A percentile compares a stretch with the other conserved stretches of the same genome.
Conservation (phyloP, 345 rosid genomes). For the Triadica sebifera region DNA sequence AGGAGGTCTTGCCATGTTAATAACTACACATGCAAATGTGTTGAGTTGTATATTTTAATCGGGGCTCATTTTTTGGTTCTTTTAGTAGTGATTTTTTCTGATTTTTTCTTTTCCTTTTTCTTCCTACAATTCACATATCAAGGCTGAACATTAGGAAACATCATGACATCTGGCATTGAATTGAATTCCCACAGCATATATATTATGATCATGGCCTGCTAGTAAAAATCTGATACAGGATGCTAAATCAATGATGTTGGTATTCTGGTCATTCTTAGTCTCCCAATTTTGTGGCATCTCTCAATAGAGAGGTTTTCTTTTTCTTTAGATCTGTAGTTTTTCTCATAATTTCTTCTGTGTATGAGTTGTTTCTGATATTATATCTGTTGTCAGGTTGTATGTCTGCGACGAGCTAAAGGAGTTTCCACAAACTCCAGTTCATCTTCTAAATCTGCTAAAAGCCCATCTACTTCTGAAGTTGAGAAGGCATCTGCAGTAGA, state of each 20-base stretch:
- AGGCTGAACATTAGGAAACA: not conserved
- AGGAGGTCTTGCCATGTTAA: not conserved
- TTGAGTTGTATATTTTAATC: not conserved
- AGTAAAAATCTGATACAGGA: not conserved
- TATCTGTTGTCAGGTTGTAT: slow-evolving; percentile 60
- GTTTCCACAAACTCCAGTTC: slow-evolving; percentile 40
- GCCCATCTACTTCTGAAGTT: slow-evolving; percentile 40
- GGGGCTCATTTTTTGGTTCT: not conserved
- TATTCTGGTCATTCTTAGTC: not conserved
- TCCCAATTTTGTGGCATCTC: not conserved
- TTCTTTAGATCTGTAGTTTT: not conserved
- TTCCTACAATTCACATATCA: not conserved
- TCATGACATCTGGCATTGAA: too few relatives aligned
- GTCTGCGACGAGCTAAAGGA: slow-evolving; percentile 61
- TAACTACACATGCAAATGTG: not conserved
- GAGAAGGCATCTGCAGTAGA: slow-evolving; percentile 49
- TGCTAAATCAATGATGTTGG: not conserved
- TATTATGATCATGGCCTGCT: not conserved
- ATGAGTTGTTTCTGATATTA: slow-evolving; percentile 12
- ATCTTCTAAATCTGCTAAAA: slow-evolving; percentile 44
- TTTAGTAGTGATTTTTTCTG: not conserved
- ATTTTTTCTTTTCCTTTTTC: not conserved
- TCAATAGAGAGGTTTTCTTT: not conserved
- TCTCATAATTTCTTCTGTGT: not conserved
- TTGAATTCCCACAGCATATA: not conserved